Percentiles rank a stretch among this genome's conserved stretches.
Conservation (phyloP, 352 stramenopile genomes). For the Phytophthora hibernalis region DNA sequence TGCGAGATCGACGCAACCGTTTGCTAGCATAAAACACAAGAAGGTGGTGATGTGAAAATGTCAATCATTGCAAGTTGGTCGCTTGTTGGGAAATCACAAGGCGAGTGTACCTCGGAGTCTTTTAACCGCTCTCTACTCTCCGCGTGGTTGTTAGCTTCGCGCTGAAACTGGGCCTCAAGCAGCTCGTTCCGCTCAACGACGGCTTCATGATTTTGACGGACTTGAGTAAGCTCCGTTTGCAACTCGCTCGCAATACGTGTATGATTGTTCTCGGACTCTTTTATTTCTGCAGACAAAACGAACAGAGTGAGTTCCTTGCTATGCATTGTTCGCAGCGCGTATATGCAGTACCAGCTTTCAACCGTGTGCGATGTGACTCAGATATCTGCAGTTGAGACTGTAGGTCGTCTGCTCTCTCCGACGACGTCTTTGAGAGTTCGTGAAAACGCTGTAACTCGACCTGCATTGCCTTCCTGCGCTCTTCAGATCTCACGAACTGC, state of each 20-base stretch:
- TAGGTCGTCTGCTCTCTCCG: slow-evolving; percentile 59
- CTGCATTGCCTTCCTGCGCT: slow-evolving; percentile 50
- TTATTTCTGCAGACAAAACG: slow-evolving; percentile 41
- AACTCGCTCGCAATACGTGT: slow-evolving; percentile 45
- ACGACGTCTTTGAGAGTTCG: slow-evolving; percentile 57
- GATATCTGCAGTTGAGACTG: slow-evolving; percentile 56
- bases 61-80: background rate
- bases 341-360: slow-evolving; percentile 44
- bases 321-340: background rate
- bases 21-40: slow-evolving; percentile 46
- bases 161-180: slow-evolving; percentile 48
- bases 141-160: slow-evolving; percentile 51
- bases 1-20: slow-evolving; percentile 70
- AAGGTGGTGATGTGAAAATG: background rate
- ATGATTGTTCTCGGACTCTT: slow-evolving; percentile 39
- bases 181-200: slow-evolving; percentile 44
- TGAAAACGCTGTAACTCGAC: slow-evolving; percentile 62
- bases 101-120: slow-evolving; percentile 55
- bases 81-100: background rate
- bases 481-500: slow-evolving; percentile 59
- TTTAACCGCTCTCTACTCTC: slow-evolving; percentile 55
- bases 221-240: slow-evolving; percentile 34
- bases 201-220: slow-evolving; percentile 39
- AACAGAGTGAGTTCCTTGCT: slow-evolving; percentile 2
- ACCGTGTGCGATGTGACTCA: slow-evolving; percentile 44